Conservation (phyloP, 1,284 basidiomycete species). For the Mycena citricolor region DNA sequence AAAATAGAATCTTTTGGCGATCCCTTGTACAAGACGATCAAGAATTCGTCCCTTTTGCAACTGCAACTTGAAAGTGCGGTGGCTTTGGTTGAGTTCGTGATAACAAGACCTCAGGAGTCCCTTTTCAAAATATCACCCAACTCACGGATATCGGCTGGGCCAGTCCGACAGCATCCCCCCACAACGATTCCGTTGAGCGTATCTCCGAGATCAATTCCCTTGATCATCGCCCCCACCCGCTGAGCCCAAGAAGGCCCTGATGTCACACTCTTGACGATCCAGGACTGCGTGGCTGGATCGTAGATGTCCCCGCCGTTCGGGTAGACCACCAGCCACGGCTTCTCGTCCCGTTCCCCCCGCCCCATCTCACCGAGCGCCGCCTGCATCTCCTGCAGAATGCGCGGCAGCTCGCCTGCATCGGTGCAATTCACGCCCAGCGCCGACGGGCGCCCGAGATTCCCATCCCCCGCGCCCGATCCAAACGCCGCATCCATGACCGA, state of each 20-base stretch:
- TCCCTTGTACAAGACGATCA: too few species aligned
- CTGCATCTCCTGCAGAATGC: constrained; percentile 37
- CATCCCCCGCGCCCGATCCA: constrained; percentile 26
- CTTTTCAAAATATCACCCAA: too few species aligned
- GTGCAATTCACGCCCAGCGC: constrained; percentile 72
- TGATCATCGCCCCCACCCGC: constrained; percentile 4
- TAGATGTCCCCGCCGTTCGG: constrained; percentile 70
- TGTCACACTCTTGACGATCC: constrained; percentile 32
- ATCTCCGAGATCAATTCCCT: neutral
- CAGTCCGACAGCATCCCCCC: constrained; percentile 21
- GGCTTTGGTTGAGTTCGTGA: too few species aligned
- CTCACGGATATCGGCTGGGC: constrained; percentile 17
- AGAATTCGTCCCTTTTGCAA: too few species aligned
- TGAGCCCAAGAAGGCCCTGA: constrained; percentile 20
- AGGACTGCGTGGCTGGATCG: constrained; percentile 48
- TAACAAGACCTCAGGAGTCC: too few species aligned
- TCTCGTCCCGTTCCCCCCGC: constrained; percentile 23
- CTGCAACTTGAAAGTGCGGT: too few species aligned
- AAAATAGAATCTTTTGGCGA: too few species aligned
- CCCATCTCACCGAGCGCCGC: constrained; percentile 6
- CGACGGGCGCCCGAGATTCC: constrained; percentile 16
- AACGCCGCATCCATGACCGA: constrained; percentile 40
- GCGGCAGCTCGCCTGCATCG: constrained; percentile 36
- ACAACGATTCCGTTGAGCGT: constrained; percentile 18
- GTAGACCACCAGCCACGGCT: constrained; percentile 66